These are phyloP conservation scores for Bjerkandera adusta DNA, from an alignment of 1,284 basidiomycete species.

Conservation along the genomic window DNA sequence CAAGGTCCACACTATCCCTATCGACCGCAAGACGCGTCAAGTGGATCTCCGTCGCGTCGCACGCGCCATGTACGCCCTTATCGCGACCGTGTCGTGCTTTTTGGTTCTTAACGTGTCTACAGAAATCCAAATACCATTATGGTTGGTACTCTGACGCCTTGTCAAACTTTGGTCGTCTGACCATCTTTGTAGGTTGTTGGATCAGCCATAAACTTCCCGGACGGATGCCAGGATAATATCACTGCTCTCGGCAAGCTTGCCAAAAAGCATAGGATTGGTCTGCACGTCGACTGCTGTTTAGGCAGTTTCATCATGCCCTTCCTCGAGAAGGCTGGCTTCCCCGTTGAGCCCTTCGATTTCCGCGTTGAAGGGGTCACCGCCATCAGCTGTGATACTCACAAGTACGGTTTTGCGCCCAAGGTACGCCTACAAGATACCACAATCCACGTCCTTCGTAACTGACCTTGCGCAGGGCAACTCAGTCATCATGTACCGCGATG, in stretches of 20 bases:
- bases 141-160: constrained; percentile 37
- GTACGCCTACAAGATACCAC: constrained; percentile 32
- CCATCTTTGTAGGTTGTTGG: constrained; percentile 78
- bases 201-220: constrained; percentile 90
- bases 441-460: neutral
- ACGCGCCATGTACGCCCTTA: constrained; percentile 75
- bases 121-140: constrained; percentile 84
- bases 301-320: constrained; percentile 93
- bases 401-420: constrained; percentile 88
- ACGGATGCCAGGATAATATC: constrained; percentile 91
- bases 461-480: constrained; percentile 71
- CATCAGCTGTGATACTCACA: constrained; percentile 92
- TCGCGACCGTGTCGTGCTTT: neutral
- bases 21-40: constrained; percentile 80
- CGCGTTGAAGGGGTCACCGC: constrained; percentile 86
- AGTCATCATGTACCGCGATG: constrained; percentile 87
- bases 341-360: constrained; percentile 73
- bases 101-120: constrained; percentile 7
- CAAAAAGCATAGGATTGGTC: constrained; percentile 70
- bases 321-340: constrained; percentile 58
- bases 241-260: constrained; percentile 79
- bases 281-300: constrained; percentile 94
- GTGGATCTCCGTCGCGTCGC: constrained; percentile 77
- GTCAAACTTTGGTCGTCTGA: constrained; percentile 2
- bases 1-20: constrained; percentile 87